Evolutionary conservation across 2,329 filamentous ascomycete species (phyloP), one percentile per base, ranked within the genome.

Genomic region (Pleurostoma richardsiae): DNA sequence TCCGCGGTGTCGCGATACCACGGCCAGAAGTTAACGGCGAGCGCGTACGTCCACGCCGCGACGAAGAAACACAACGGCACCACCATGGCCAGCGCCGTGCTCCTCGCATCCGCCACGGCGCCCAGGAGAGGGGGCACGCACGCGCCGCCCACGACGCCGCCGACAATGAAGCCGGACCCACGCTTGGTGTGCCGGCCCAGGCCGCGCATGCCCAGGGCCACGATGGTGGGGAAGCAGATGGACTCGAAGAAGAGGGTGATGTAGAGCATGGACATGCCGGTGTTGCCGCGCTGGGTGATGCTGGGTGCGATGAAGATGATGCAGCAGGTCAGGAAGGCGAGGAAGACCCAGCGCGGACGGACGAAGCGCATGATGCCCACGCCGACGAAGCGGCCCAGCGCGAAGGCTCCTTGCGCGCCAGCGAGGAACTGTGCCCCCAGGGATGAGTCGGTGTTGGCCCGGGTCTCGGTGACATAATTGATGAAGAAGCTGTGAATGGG

Each of bases 221-320:
- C 82, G 57, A 92, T 90, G 19, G 86, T 90, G 0, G 88, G 87
- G 71, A 91, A 92, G 63, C 84, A 86, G 59, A 89, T 86, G 4
- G 80, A 85, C 66, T 89, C 88, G 65, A 91, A 91, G 71, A 91
- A 90, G 28, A 90, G 73, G 5, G 84, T 80, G 7, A 87, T 52
- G 63, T 82, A 87, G 30, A 90, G 75, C 73, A 89, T 82, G 4
- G 73, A 69, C 51, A 82, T 67, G 40, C 76, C 76, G 0, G 62
- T 63, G 52, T 72, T 69, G n/a, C 67, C 71, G 8, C 63, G 54
- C 48, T 72, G 64, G 1, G 72, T 72, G 53, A 76, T 74, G 36
- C 75, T 59, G 1, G 75, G 72, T 10, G 63, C 67, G 36, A 73
- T 60, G 66, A 90, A 90, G 51, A 87, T 61, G 60, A 89, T 79